Base-by-base conservation (phyloP, 306 rosid species). In the Fagus crenata region DNA sequence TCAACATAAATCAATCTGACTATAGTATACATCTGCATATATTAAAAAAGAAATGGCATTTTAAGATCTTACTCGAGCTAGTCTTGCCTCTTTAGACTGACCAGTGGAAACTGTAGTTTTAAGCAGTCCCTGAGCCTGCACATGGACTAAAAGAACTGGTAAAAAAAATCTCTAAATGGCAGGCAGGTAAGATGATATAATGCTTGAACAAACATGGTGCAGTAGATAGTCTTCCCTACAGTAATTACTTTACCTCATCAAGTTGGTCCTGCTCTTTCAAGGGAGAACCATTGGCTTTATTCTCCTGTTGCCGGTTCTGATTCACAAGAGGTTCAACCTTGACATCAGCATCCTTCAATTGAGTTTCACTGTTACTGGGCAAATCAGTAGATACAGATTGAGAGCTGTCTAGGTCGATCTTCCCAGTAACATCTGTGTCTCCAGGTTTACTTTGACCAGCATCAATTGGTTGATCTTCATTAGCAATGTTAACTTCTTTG, bases 81-180 rank as follows among this genome's bases (percentile, higher is more conserved):
- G 80, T 87, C 99, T 95, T 82, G 99, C 99, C 86, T 95, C 99
- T 84, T 95, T 95, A 36, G 97, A 92, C 86, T 91, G 96, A 78
- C 99, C 99, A 69, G 98, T 88, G 73, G 99, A 87, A 81, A 82
- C 89, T 53, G 97, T 82, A 55, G 90, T 88, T 85, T 92, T 89
- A 80, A 95, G 99, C 83, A 95, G 87, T 77, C 97, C 92, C 83
- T 90, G 99, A 83, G 99, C 99, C 99, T 95, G 87, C 81, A 77
- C 40, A 81, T 67, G 89, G 82, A 86, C 90, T 86, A 87, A 87
- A 92, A 80, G 75, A 75, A 82, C 80, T 89, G 82, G 81, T 86
- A 84, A 90, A 85, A 84, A 84, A 83, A 72, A 76, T 67, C 63
- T 74, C 54, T 53, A 55, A 74, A 32, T 14, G 58, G 77, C 68